Evolutionary conservation across 192 early-diverging fungal genomes (phyloP), one percentile per base, ranked within the genome.

Genomic region (Spizellomyces punctatus): DNA sequence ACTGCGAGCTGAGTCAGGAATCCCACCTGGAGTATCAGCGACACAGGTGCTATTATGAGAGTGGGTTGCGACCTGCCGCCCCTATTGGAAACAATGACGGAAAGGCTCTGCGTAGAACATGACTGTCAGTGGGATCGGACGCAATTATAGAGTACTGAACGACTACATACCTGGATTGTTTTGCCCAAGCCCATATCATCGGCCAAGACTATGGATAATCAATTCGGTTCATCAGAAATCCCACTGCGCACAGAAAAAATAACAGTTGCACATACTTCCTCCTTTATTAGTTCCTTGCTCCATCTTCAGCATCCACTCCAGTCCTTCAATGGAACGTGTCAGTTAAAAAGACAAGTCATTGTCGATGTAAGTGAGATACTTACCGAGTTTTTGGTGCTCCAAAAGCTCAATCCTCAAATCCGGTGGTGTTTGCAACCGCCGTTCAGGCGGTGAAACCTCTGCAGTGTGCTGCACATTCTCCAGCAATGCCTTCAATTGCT

Each of bases 101-200:
- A 81, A 52, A 94, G 81, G 8, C 84, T 74, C 69, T 94, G 27
- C 27, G 27, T 36, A 3, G 27, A 36, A 36, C 27, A 36, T 36
- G 1, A 36, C 0, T 36, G 27, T 36, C 27, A 36, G 27, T 36
- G 27, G 27, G 27, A 36, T 36, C 27, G 0, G 27, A 36, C 27
- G 27, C 27, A 36, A 36, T 3, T 36, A 36, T 3, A 36, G 3
- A 3, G 3, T 36, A 36, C 27, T 36, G 27, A 36, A 36, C 27
- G 27, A 36, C 27, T 36, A 36, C 27, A 36, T 3, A 36, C 27
- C 27, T 36, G 91, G 1, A 94, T 64, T 0, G 92, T 92, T 69
- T 93, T 93, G 4, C 92, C 92, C 49, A 92, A 71, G 8, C 91
- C 91, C 78, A 79, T 79, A 50, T 79, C 78, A 55, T 79, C 78